These are phyloP conservation scores for Chlorella sp. DNA, from an alignment of 139 green algal species.

Conservation along the genomic window DNA sequence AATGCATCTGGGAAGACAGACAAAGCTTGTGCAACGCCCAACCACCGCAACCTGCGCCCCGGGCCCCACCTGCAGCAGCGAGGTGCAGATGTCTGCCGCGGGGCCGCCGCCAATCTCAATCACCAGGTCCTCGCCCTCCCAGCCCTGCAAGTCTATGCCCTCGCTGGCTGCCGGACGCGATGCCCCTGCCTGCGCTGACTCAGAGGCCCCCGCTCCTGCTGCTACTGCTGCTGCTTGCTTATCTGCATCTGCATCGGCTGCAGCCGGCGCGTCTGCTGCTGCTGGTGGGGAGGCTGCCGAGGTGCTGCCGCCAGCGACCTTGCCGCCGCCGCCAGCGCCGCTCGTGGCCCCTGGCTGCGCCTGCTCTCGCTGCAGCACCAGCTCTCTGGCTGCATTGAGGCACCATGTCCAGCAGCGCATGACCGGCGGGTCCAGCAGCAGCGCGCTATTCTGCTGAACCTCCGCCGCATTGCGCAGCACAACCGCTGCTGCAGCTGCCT, in stretches of 20 bases:
- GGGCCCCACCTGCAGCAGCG: not conserved
- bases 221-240: too few relatives aligned
- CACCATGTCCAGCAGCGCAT: constrained; percentile 30
- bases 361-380: constrained; percentile 21
- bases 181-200: not conserved
- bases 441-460: constrained; percentile 2
- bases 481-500: constrained; percentile 18
- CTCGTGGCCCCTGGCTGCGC: too few relatives aligned
- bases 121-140: not conserved
- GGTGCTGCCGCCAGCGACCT: too few relatives aligned
- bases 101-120: not conserved
- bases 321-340: not conserved
- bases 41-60: too few relatives aligned
- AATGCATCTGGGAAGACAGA: too few relatives aligned
- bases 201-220: not conserved
- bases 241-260: not conserved
- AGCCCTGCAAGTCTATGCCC: too few relatives aligned
- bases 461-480: constrained; percentile 25
- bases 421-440: constrained; percentile 18
- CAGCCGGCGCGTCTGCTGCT: not conserved
- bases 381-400: constrained; percentile 19
- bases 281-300: too few relatives aligned
- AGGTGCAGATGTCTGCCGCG: constrained; percentile 17
- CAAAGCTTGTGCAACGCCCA: too few relatives aligned
- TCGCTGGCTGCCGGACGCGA: not conserved